Conservation (phyloP, 495 filamentous ascomycete genomes). For the Penicillium tannophilum region DNA sequence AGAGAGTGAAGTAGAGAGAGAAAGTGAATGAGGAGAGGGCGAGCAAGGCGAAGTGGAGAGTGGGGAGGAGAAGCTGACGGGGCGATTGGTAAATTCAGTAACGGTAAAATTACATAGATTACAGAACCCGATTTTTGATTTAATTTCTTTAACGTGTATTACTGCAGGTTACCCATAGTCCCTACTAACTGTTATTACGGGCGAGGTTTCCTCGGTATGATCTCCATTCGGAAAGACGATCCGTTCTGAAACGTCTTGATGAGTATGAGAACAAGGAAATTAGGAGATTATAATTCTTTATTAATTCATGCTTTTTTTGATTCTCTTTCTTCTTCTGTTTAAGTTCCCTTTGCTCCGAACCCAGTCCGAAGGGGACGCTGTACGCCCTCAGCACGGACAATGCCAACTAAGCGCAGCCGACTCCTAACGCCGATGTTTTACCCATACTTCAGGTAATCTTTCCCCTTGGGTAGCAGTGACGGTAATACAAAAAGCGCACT, state of each 20-base stretch:
- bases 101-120: constrained; percentile 14
- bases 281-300: not conserved
- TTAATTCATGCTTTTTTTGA: not conserved
- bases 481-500: not conserved
- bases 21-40: constrained; percentile 20
- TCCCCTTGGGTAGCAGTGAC: constrained; percentile 1
- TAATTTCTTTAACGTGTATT: not conserved
- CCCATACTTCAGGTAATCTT: not conserved
- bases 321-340: not conserved
- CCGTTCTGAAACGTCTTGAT: constrained; percentile 4
- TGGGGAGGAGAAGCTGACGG: constrained; percentile 41
- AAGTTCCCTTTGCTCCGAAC: constrained; percentile 9
- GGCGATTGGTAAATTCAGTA: constrained; percentile 10
- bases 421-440: constrained; percentile 1
- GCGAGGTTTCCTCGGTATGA: constrained; percentile 8
- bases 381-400: constrained; percentile 3
- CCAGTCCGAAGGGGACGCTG: constrained; percentile 8
- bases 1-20: constrained; percentile 4
- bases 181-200: too few relatives aligned
- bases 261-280: not conserved
- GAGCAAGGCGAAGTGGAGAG: constrained; percentile 31
- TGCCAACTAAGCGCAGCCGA: constrained; percentile 9
- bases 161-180: too few relatives aligned
- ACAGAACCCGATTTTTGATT: constrained; percentile 13
- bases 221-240: constrained; percentile 15